These are phyloP conservation scores for Mortierella sp. DNA, from an alignment of 371 early-diverging fungal genomes.

Conservation along the genomic window DNA sequence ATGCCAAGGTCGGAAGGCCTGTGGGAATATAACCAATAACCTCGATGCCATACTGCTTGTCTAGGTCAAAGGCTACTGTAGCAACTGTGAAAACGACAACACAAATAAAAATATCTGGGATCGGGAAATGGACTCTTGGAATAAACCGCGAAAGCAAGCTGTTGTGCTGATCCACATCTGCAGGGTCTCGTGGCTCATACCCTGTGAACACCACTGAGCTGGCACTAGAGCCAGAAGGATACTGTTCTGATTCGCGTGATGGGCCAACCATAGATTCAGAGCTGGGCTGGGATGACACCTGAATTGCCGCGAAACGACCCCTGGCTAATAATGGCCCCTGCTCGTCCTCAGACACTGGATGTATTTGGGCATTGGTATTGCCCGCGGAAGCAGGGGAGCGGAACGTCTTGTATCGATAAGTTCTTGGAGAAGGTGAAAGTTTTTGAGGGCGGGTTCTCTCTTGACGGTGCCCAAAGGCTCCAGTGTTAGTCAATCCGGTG, in stretches of 20 bases:
- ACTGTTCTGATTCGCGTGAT: neutral
- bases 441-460: slow-evolving; percentile 9
- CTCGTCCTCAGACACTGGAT: slow-evolving; percentile 11
- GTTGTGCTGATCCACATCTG: neutral
- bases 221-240: slow-evolving; percentile 2
- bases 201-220: neutral
- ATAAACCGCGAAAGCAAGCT: neutral
- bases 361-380: neutral
- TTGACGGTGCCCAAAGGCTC: slow-evolving; percentile 34
- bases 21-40: slow-evolving; percentile 62
- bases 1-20: slow-evolving; percentile 55
- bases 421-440: slow-evolving; percentile 2
- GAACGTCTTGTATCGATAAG: slow-evolving; percentile 29
- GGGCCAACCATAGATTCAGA: neutral
- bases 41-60: slow-evolving; percentile 35
- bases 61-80: slow-evolving; percentile 40
- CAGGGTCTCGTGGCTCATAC: neutral
- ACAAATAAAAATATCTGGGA: slow-evolving; percentile 59
- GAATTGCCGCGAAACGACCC: neutral
- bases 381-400: slow-evolving; percentile 12
- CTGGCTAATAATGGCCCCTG: slow-evolving; percentile 15
- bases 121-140: slow-evolving; percentile 51
- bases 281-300: neutral
- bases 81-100: slow-evolving; percentile 51
- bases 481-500: slow-evolving; percentile 36